Percentiles rank a stretch among this genome's conserved stretches.
phyloP scores from a whole-genome alignment of 805 yeast species.

The Wickerhamiella dianesei region DNA sequence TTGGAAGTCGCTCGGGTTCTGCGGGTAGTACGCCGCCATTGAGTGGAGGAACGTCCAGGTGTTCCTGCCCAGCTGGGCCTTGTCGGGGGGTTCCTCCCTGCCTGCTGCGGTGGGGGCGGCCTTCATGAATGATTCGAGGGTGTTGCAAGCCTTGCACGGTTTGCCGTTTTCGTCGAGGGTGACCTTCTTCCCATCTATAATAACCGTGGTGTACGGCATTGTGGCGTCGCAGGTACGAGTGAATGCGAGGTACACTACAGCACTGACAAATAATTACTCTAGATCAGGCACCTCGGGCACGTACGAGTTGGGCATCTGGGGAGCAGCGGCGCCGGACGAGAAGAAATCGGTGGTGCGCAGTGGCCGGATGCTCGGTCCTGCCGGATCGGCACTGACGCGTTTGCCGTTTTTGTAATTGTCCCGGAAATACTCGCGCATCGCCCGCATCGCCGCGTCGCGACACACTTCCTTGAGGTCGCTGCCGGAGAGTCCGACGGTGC shows the following conservation, averaged over 20 bases:
- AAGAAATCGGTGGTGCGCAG: not conserved
- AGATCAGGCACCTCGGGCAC: conserved; percentile 1
- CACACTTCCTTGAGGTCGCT: conserved; percentile 84
- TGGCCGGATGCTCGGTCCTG: not conserved
- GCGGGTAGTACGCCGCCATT: conserved; percentile 81
- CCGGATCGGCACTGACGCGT: not conserved
- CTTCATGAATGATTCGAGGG: conserved; percentile 52
- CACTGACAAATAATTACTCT: not conserved
- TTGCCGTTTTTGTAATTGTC: not conserved
- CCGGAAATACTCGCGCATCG: conserved; percentile 56
- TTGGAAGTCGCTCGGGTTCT: conserved; percentile 42
- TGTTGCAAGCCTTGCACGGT: conserved; percentile 88
- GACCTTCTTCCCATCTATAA: conserved; percentile 44
- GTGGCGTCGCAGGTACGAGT: not conserved
- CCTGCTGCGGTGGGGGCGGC: conserved; percentile 3
- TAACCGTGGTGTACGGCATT: conserved; percentile 8
- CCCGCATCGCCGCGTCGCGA: conserved; percentile 81
- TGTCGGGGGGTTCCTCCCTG: conserved; percentile 72
- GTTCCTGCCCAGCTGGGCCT: conserved; percentile 60
- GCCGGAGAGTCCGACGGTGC: conserved; percentile 72
- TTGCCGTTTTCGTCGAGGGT: conserved; percentile 80
- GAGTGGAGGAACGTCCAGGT: conserved; percentile 90
- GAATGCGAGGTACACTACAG: not conserved
- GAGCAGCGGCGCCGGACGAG: not conserved
- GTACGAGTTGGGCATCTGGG: not conserved